Evolutionary conservation across 106 monocot genomes (phyloP).

Genomic region (Hemerocallis citrina): DNA sequence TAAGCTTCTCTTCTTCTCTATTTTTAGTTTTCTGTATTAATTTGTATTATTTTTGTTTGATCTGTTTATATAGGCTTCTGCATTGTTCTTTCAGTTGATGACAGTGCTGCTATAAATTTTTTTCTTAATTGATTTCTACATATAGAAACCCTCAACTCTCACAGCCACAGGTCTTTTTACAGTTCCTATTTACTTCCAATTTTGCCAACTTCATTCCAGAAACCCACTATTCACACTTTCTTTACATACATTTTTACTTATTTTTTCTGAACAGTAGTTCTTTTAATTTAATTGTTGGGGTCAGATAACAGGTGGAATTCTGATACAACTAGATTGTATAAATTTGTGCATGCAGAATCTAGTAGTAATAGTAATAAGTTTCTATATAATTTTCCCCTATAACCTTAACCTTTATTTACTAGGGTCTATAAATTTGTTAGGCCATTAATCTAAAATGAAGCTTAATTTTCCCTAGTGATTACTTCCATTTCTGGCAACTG

Average conservation of each 20-base stretch:
- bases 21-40: neutral
- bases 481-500: too few species aligned
- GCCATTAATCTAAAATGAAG: too few species aligned
- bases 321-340: too few species aligned
- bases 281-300: neutral
- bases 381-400: too few species aligned
- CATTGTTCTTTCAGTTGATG: neutral
- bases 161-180: neutral
- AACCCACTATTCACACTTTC: too few species aligned
- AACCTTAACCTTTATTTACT: too few species aligned
- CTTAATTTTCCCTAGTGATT: too few species aligned
- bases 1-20: constrained; percentile 4
- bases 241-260: neutral
- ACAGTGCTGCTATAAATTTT: neutral
- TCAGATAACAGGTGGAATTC: neutral
- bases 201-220: too few species aligned
- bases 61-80: neutral
- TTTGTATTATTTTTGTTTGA: neutral
- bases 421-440: too few species aligned
- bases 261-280: neutral
- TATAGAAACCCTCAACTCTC: neutral
- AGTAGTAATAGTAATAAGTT: too few species aligned
- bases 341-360: too few species aligned
- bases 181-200: too few species aligned
- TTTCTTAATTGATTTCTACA: neutral